These are phyloP conservation scores for Fusarium palustre DNA, from an alignment of 2,329 filamentous ascomycete genomes.

Conservation along the genomic window DNA sequence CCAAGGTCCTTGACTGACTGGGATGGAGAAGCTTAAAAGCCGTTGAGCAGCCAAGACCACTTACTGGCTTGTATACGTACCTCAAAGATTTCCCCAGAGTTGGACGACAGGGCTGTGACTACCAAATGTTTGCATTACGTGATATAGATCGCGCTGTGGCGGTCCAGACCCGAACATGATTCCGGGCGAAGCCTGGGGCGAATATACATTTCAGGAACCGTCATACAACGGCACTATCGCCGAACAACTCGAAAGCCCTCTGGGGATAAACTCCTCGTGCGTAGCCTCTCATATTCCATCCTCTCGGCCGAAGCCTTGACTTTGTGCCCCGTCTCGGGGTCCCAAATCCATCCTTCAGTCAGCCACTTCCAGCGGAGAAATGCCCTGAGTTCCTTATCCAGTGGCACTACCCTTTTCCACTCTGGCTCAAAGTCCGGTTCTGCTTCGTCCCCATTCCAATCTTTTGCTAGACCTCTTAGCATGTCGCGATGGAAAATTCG, in stretches of 20 bases:
- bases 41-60: neutral
- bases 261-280: slow-evolving; percentile 2
- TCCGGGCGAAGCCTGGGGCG: no score
- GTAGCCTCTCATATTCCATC: neutral
- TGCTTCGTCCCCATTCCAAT: slow-evolving; percentile 1
- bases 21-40: neutral
- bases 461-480: neutral
- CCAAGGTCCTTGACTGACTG: neutral
- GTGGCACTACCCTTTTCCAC: slow-evolving; percentile 31
- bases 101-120: accelerated
- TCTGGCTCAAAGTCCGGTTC: slow-evolving; percentile 10
- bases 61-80: neutral
- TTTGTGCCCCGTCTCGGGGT: slow-evolving; percentile 22
- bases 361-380: slow-evolving; percentile 39
- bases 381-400: slow-evolving; percentile 32
- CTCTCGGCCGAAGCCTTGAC: neutral
- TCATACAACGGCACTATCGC: neutral
- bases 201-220: neutral
- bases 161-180: no score
- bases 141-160: accelerated
- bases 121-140: neutral
- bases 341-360: slow-evolving; percentile 30
- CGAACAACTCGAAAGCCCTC: neutral
- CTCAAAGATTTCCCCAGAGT: accelerated
- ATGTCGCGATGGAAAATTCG: slow-evolving; percentile 35